phyloP scores from a whole-genome alignment of 2,329 filamentous ascomycete genomes.

The Phoma sp. region DNA sequence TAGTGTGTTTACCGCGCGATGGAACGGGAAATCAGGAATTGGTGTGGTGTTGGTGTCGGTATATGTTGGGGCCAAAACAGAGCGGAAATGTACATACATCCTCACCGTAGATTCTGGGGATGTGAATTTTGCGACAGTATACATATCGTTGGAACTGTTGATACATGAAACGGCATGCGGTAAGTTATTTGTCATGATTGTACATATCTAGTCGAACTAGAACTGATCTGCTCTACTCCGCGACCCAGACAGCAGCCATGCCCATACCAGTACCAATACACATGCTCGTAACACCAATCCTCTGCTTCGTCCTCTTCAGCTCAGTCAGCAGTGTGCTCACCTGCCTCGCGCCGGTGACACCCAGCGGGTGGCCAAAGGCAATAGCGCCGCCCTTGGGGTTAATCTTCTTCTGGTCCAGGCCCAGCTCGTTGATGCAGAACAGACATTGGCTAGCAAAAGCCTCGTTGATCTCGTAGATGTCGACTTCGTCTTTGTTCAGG shows the following conservation, averaged over 20 bases:
- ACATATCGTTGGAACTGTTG: no score
- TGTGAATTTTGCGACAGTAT: no score
- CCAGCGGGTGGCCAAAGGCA: slow-evolving; percentile 92
- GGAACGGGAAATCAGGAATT: no score
- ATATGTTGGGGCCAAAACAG: no score
- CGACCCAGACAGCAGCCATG: slow-evolving; percentile 96
- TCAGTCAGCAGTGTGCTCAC: slow-evolving; percentile 92
- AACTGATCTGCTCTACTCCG: slow-evolving; percentile 66
- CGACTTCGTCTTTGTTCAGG: slow-evolving; percentile 82
- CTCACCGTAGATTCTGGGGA: no score
- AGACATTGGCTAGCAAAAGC: slow-evolving; percentile 95
- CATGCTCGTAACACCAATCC: slow-evolving; percentile 93
- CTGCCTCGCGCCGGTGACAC: slow-evolving; percentile 92
- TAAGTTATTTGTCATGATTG: background rate
- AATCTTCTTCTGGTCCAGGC: slow-evolving; percentile 82
- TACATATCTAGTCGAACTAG: background rate
- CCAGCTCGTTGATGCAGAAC: slow-evolving; percentile 90
- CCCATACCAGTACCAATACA: slow-evolving; percentile 96
- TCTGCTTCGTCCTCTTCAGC: slow-evolving; percentile 81
- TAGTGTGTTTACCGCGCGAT: no score
- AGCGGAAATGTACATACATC: no score
- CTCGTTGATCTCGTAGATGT: slow-evolving; percentile 99
- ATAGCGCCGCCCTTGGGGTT: slow-evolving; percentile 98
- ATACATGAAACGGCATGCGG: background rate
- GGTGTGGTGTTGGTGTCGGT: no score